Conservation (phyloP, 2,329 filamentous ascomycete genomes). For the Colletotrichum sidae region DNA sequence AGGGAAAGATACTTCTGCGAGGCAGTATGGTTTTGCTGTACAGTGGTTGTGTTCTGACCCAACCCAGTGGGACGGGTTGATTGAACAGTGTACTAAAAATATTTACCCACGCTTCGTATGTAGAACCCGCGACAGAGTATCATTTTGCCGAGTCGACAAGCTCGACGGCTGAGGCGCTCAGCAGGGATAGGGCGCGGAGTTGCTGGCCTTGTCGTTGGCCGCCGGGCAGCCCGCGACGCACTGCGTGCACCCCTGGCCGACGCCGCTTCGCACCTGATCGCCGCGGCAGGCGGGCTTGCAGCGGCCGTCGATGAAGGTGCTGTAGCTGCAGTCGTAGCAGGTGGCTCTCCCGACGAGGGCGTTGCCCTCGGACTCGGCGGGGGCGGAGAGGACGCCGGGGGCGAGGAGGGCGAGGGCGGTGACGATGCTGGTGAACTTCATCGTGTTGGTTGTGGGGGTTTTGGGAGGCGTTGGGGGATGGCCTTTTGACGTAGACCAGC, state of each 20-base stretch:
- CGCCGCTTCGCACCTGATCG: background rate
- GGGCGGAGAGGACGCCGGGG: background rate
- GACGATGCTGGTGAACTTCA: slow-evolving; percentile 14
- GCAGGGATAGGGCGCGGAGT: too few relatives aligned
- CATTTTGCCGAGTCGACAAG: too few relatives aligned
- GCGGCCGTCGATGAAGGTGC: background rate
- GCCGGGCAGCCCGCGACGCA: slow-evolving; percentile 9
- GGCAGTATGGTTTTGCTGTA: too few relatives aligned
- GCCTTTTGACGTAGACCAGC: too few relatives aligned
- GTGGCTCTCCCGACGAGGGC: background rate
- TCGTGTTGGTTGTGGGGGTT: background rate
- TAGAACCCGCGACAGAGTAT: too few relatives aligned
- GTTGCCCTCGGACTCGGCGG: background rate
- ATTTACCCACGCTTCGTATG: too few relatives aligned
- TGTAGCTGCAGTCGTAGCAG: slow-evolving; percentile 11
- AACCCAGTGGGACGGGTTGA: too few relatives aligned
- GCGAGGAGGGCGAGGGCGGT: slow-evolving; percentile 9
- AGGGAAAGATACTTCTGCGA: too few relatives aligned
- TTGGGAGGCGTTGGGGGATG: too few relatives aligned
- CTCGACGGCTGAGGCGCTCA: too few relatives aligned
- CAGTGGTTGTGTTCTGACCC: too few relatives aligned
- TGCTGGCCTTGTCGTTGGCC: background rate
- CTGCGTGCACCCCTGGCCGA: slow-evolving; percentile 5
- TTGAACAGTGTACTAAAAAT: too few relatives aligned
- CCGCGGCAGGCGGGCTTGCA: background rate